Percentiles rank a stretch among this genome's conserved stretches.
These are phyloP conservation scores for Oryza meyeriana DNA, from an alignment of 176 grass and related monocot species.

Conservation along the genomic window DNA sequence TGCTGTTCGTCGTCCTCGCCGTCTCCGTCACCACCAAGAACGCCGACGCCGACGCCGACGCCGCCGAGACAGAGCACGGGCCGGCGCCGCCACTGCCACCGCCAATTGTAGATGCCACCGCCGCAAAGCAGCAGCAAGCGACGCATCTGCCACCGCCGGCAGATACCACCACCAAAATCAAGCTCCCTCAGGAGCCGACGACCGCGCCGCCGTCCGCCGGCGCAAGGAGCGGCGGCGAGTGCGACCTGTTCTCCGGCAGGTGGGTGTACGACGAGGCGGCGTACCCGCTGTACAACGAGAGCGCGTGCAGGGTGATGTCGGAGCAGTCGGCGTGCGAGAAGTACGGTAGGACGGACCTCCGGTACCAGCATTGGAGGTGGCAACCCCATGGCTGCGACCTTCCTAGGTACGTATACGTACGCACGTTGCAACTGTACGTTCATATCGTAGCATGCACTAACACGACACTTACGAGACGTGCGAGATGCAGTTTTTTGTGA, in stretches of 20 bases:
- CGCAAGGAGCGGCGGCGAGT: neutral
- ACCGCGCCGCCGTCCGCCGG: neutral
- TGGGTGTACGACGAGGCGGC: slow-evolving; percentile 66
- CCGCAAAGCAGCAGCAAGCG: neutral
- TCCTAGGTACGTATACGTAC: slow-evolving; percentile 43
- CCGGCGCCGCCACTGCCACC: neutral
- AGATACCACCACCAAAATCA: too few relatives aligned
- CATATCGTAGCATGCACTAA: neutral
- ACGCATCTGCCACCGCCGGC: neutral
- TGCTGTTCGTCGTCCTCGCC: slow-evolving; percentile 35
- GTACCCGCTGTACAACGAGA: slow-evolving; percentile 70
- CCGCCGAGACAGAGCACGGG: neutral
- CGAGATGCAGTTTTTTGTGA: neutral
- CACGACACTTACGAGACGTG: too few relatives aligned
- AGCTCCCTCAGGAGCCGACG: neutral
- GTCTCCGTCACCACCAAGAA: slow-evolving; percentile 31
- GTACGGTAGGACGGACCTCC: slow-evolving; percentile 66
- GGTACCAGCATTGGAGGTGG: slow-evolving; percentile 73
- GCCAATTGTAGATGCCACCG: neutral
- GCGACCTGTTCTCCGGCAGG: slow-evolving; percentile 58
- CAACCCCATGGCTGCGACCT: slow-evolving; percentile 68
- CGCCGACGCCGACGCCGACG: neutral
- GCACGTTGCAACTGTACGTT: neutral
- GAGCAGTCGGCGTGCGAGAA: slow-evolving; percentile 68
- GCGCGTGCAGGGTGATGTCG: slow-evolving; percentile 74